Evolutionary conservation across 1,284 basidiomycete species (phyloP).

Genomic region (Amylostereum areolatum): DNA sequence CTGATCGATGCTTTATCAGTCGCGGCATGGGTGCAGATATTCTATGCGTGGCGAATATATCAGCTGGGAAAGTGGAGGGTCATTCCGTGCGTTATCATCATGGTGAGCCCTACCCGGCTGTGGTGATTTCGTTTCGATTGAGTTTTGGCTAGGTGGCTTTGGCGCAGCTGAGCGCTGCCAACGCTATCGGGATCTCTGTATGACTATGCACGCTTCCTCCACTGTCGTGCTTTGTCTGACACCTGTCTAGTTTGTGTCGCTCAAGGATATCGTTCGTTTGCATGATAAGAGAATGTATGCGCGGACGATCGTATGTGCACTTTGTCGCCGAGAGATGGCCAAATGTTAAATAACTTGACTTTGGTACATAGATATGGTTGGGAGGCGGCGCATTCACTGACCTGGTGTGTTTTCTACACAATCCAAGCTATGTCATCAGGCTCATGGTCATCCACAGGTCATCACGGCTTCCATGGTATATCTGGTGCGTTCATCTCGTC

Average conservation of each 20-base stretch:
- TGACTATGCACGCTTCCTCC: neutral
- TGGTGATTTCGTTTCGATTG: neutral
- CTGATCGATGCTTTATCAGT: conserved; percentile 4
- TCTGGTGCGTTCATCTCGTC: neutral
- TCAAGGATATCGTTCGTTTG: neutral
- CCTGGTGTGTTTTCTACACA: no score
- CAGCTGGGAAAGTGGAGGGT: conserved; percentile 7
- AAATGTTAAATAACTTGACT: no score
- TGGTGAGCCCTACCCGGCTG: neutral
- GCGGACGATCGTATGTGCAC: neutral
- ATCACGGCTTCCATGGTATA: neutral
- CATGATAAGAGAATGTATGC: neutral
- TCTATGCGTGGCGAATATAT: conserved; percentile 12
- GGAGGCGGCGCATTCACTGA: neutral
- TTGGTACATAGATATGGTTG: neutral
- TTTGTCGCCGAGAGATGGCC: neutral
- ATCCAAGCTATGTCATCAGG: no score
- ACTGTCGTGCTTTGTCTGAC: neutral
- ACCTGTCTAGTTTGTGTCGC: neutral
- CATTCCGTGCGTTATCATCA: conserved; percentile 5
- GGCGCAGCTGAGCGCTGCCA: neutral
- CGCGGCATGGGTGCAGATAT: conserved; percentile 9
- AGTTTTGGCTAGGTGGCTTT: neutral
- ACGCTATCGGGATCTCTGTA: neutral
- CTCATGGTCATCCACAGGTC: no score